Conservation (phyloP, 1,139 yeast genomes). For the Hyphopichia burtonii region DNA sequence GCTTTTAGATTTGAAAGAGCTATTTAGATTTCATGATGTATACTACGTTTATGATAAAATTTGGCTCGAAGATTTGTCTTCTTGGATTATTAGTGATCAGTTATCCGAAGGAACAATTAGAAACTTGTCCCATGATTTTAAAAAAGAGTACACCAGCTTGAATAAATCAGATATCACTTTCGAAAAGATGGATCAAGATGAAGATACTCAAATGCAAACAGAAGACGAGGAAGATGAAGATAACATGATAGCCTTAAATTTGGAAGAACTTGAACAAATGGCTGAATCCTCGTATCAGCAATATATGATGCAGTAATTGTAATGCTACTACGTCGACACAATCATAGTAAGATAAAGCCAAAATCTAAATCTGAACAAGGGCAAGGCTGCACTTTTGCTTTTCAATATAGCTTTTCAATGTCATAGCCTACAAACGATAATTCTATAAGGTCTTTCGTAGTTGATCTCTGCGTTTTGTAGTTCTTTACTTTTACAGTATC, state of each 20-base stretch:
- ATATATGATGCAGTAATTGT: constrained; percentile 9
- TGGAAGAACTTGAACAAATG: constrained; percentile 53
- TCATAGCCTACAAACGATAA: no score
- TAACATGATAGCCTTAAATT: constrained; percentile 41
- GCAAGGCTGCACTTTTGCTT: no score
- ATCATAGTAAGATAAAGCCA: no score
- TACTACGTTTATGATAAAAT: constrained; percentile 84
- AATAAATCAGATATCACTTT: constrained; percentile 32
- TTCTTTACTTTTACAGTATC: no score
- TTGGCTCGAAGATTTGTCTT: constrained; percentile 74
- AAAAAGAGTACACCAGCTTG: constrained; percentile 25
- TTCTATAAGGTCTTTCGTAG: no score
- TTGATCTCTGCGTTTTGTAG: no score
- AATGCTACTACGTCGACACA: no score
- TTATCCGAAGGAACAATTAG: constrained; percentile 52
- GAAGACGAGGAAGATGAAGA: constrained; percentile 24
- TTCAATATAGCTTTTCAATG: no score
- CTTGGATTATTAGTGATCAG: constrained; percentile 69
- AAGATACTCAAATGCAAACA: constrained; percentile 16
- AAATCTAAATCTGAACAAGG: no score
- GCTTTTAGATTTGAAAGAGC: constrained; percentile 60
- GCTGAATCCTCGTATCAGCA: constrained; percentile 49
- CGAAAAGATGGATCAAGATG: constrained; percentile 31
- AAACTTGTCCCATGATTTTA: constrained; percentile 66
- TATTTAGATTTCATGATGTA: constrained; percentile 84